phyloP scores from a whole-genome alignment of 2,329 filamentous ascomycete species.

The Cadophora malorum region DNA sequence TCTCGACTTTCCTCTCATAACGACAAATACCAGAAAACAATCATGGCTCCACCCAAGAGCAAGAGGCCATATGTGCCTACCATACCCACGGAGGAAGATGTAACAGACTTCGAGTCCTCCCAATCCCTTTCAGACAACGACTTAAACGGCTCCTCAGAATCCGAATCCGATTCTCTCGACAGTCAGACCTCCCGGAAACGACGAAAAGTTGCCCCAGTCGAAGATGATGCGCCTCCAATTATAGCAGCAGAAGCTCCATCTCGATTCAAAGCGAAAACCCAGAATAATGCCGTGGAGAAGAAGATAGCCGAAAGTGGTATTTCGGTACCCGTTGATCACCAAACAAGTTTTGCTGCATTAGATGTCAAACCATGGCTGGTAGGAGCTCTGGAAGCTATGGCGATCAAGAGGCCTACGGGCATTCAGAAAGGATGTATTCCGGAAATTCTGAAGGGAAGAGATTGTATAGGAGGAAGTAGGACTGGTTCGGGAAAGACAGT shows the following conservation, averaged over 20 bases:
- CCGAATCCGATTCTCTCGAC: constrained; percentile 45
- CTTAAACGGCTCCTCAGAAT: constrained; percentile 28
- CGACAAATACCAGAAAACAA: not conserved
- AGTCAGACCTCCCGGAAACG: constrained; percentile 43
- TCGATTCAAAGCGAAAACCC: constrained; percentile 38
- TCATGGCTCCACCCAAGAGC: constrained; percentile 28
- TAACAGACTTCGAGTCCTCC: constrained; percentile 24
- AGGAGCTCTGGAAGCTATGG: constrained; percentile 75
- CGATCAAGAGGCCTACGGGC: constrained; percentile 85
- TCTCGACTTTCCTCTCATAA: not conserved
- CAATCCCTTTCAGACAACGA: constrained; percentile 23
- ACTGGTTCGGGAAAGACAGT: constrained; percentile 98
- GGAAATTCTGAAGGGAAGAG: constrained; percentile 85
- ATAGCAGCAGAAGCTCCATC: constrained; percentile 40
- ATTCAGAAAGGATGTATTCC: constrained; percentile 95
- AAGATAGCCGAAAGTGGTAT: constrained; percentile 42
- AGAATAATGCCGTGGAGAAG: constrained; percentile 14
- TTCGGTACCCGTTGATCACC: constrained; percentile 59
- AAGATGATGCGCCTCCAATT: constrained; percentile 31
- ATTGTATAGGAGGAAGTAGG: constrained; percentile 93
- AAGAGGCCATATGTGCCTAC: constrained; percentile 25
- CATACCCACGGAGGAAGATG: constrained; percentile 22
- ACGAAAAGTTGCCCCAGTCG: constrained; percentile 39
- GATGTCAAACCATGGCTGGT: constrained; percentile 87
- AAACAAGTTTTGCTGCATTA: constrained; percentile 74